Evolutionary conservation across 176 grass and related monocot genomes (phyloP).

Genomic region (Musa schizocarpa): DNA sequence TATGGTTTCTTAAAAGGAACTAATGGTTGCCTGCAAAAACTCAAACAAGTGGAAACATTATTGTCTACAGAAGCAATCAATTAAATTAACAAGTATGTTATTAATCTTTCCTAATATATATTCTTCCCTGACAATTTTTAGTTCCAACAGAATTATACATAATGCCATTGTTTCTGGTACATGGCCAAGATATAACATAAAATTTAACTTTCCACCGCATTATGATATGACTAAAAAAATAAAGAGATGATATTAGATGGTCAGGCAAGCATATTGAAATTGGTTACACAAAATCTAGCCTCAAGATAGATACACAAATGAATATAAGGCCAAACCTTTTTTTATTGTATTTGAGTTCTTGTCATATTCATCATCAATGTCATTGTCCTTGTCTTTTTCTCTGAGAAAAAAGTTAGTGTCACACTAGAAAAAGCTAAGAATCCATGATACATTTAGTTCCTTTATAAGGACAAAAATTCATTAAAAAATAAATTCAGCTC

Average conservation of each 20-base stretch:
- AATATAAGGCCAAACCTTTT: conserved; percentile 42
- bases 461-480: conserved; percentile 1
- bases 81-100: no score
- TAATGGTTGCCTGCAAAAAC: not conserved
- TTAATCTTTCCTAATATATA: no score
- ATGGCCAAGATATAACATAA: no score
- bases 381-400: conserved; percentile 28
- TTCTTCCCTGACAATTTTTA: no score
- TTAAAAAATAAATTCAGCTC: not conserved
- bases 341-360: conserved; percentile 37
- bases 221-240: not conserved
- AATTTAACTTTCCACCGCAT: no score
- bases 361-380: conserved; percentile 24
- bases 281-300: not conserved
- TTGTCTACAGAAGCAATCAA: no score
- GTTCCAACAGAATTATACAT: not conserved
- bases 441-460: not conserved
- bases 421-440: conserved; percentile 10
- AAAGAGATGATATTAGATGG: not conserved
- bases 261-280: not conserved
- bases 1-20: not conserved
- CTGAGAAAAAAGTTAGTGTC: conserved; percentile 29
- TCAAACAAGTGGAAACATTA: no score
- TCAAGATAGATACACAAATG: conserved; percentile 17
- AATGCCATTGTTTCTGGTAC: no score